A percentile compares a stretch with the other conserved stretches of the same genome.
Conservation (phyloP, 2,329 filamentous ascomycete species). For the Penicillium sp. region DNA sequence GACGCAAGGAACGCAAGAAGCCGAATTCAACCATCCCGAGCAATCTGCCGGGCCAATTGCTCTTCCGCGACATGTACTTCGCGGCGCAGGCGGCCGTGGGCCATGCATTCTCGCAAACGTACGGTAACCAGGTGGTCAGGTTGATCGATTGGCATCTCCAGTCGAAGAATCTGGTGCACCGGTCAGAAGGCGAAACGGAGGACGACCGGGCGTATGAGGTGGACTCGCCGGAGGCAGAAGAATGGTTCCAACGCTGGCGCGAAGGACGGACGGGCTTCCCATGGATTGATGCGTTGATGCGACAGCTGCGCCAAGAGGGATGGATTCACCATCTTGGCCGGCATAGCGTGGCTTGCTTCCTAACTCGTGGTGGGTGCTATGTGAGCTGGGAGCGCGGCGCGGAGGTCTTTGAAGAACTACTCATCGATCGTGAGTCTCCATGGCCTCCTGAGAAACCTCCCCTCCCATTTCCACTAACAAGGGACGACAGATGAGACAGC, state of each 20-base stretch:
- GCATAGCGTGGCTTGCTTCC: slow-evolving; percentile 74
- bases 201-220: slow-evolving; percentile 62
- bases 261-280: slow-evolving; percentile 70
- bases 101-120: slow-evolving; percentile 60
- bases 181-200: slow-evolving; percentile 35
- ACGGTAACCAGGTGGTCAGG: slow-evolving; percentile 64
- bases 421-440: slow-evolving; percentile 57
- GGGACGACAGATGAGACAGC: slow-evolving; percentile 24
- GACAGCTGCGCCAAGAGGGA: slow-evolving; percentile 66
- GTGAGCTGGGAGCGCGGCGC: slow-evolving; percentile 75
- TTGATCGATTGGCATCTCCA: slow-evolving; percentile 78
- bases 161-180: slow-evolving; percentile 47
- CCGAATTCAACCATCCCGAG: slow-evolving; percentile 58
- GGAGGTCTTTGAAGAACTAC: slow-evolving; percentile 72
- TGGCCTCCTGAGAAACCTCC: not conserved
- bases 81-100: slow-evolving; percentile 69
- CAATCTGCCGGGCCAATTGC: slow-evolving; percentile 68
- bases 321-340: slow-evolving; percentile 79
- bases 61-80: slow-evolving; percentile 84
- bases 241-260: slow-evolving; percentile 67
- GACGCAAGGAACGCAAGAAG: slow-evolving; percentile 57
- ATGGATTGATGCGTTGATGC: slow-evolving; percentile 78
- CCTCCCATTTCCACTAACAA: not conserved
- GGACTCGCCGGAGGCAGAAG: slow-evolving; percentile 60
- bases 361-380: slow-evolving; percentile 76